Percentiles rank a stretch among this genome's conserved stretches.
Conservation (phyloP, 2,329 filamentous ascomycete genomes). For the Arthrocladium fulminans region DNA sequence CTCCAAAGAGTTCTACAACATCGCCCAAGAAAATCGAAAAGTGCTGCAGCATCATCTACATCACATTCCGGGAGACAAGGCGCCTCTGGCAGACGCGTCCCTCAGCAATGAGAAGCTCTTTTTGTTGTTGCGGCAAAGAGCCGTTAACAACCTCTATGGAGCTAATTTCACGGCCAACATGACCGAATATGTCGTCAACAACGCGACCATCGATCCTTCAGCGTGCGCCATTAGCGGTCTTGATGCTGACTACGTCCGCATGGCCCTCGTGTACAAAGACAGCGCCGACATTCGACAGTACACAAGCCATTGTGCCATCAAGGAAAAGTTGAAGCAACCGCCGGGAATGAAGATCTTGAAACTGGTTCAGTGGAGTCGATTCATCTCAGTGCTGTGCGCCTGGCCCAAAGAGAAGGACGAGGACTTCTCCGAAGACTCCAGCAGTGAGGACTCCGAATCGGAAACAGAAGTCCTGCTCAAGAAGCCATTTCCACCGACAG, state of each 20-base stretch:
- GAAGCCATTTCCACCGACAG: background rate
- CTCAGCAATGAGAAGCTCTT: conserved; percentile 25
- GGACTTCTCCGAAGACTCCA: background rate
- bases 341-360: conserved; percentile 15
- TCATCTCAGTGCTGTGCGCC: background rate
- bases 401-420: conserved; percentile 2
- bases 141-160: conserved; percentile 29
- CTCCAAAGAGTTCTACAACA: conserved; percentile 29
- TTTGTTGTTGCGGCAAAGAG: conserved; percentile 25
- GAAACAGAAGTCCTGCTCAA: background rate
- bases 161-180: conserved; percentile 28
- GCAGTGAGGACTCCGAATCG: conserved; percentile 2
- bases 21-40: conserved; percentile 29
- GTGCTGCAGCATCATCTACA: conserved; percentile 31
- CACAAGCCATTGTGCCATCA: conserved; percentile 5
- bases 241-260: conserved; percentile 14
- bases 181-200: conserved; percentile 24
- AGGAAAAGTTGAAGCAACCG: conserved; percentile 12
- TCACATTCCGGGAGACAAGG: conserved; percentile 27
- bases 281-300: conserved; percentile 26
- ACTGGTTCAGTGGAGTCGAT: conserved; percentile 3
- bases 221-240: conserved; percentile 27
- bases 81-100: conserved; percentile 16
- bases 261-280: conserved; percentile 27
- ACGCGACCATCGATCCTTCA: conserved; percentile 25